Percentiles rank a stretch among this genome's conserved stretches.
These are phyloP conservation scores for Dioscorea alata DNA, from an alignment of 106 monocot genomes.

Conservation along the genomic window DNA sequence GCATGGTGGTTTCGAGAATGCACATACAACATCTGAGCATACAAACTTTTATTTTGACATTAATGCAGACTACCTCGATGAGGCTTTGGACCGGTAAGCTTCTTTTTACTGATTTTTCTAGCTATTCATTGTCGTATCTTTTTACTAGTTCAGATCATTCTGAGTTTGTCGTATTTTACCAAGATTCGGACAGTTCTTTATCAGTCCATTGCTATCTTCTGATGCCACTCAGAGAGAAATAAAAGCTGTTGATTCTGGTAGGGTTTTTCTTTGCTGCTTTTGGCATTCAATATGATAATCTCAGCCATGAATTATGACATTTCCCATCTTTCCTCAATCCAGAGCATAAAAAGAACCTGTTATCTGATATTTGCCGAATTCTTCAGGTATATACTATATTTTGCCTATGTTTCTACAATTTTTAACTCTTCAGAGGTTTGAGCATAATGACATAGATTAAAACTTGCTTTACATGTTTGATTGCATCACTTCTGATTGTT, in stretches of 20 bases:
- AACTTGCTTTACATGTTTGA: no score
- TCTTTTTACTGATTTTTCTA: neutral
- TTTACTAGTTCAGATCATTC: neutral
- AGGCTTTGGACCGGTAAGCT: conserved; percentile 76
- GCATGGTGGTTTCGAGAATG: conserved; percentile 97
- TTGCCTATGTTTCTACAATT: neutral
- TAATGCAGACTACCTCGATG: conserved; percentile 72
- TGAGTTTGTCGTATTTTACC: conserved; percentile 6
- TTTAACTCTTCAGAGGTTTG: no score
- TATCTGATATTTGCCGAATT: conserved; percentile 82
- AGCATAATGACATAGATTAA: no score
- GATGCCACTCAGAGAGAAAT: conserved; percentile 96
- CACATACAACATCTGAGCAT: conserved; percentile 62
- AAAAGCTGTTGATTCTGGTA: conserved; percentile 99
- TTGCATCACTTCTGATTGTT: no score
- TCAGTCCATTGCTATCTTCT: conserved; percentile 81
- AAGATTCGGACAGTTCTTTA: conserved; percentile 95
- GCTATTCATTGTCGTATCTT: conserved; percentile 4
- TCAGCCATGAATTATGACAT: neutral
- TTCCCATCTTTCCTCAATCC: conserved; percentile 16
- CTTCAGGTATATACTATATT: conserved; percentile 52
- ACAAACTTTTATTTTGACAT: conserved; percentile 91
- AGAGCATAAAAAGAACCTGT: conserved; percentile 90
- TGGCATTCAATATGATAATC: neutral
- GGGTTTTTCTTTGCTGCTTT: conserved; percentile 3